Evolutionary conservation across 495 filamentous ascomycete genomes (phyloP).

Genomic region (Sabuloglossum arenarium): DNA sequence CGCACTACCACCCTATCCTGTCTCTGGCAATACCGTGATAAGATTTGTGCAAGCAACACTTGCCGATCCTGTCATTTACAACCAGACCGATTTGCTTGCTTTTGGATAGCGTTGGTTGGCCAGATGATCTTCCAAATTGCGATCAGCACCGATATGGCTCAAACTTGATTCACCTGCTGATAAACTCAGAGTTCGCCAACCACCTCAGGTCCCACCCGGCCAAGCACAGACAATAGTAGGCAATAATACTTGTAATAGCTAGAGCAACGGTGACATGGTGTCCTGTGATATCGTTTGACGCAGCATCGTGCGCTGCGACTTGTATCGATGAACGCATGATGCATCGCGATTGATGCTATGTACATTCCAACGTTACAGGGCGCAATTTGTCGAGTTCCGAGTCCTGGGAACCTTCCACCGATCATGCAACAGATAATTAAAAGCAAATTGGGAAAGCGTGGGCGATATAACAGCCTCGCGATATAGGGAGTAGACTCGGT

Average conservation of each 20-base stretch:
- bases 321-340: neutral
- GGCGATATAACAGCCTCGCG: neutral
- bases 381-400: constrained; percentile 1
- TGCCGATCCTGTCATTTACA: neutral
- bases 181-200: too few relatives aligned
- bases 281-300: too few relatives aligned
- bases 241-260: neutral
- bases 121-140: neutral
- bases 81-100: neutral
- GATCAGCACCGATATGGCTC: neutral
- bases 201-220: neutral
- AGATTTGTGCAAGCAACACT: neutral
- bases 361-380: neutral
- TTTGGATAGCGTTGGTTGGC: neutral
- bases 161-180: neutral
- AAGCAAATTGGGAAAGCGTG: neutral
- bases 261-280: too few relatives aligned
- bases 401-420: neutral
- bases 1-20: neutral
- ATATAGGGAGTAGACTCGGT: neutral
- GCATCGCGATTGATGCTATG: neutral
- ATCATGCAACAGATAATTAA: constrained; percentile 1
- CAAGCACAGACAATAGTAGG: neutral
- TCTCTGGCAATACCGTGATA: neutral
- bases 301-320: neutral